These are phyloP conservation scores for Pyrenophora tritici-repentis DNA, from an alignment of 2,329 filamentous ascomycete species.

Conservation along the genomic window DNA sequence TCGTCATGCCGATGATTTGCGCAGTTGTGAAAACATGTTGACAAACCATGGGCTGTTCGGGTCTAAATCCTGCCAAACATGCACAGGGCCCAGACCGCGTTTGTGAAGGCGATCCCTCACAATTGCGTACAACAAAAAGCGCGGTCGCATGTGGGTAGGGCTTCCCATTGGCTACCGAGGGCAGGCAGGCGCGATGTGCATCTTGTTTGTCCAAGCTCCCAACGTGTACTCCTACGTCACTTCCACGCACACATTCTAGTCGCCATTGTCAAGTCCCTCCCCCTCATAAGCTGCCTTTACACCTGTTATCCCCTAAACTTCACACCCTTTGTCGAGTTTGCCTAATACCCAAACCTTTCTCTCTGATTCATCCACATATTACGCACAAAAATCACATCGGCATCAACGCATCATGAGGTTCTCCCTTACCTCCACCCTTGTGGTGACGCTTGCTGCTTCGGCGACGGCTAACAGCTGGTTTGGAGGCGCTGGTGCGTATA, in stretches of 20 bases:
- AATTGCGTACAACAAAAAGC: constrained; percentile 26
- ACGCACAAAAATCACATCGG: constrained; percentile 11
- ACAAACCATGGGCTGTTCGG: neutral
- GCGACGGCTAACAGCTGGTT: constrained; percentile 82
- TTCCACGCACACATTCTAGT: constrained; percentile 16
- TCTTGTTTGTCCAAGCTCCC: constrained; percentile 25
- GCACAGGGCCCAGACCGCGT: constrained; percentile 10
- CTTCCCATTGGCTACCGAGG: constrained; percentile 28
- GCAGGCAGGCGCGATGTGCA: constrained; percentile 24
- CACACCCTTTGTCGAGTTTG: constrained; percentile 13
- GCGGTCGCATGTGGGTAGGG: constrained; percentile 18
- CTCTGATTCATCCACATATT: constrained; percentile 30
- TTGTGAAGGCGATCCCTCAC: constrained; percentile 23
- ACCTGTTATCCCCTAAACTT: constrained; percentile 17
- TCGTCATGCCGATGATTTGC: neutral
- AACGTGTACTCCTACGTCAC: constrained; percentile 42
- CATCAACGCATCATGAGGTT: constrained; percentile 71
- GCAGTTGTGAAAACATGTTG: neutral
- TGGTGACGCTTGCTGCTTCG: constrained; percentile 73
- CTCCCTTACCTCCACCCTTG: constrained; percentile 67
- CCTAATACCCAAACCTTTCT: constrained; percentile 7
- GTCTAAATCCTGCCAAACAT: constrained; percentile 1
- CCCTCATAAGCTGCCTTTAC: constrained; percentile 32
- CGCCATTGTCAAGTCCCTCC: constrained; percentile 33
- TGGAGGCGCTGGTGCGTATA: constrained; percentile 74